A percentile compares a stretch with the other conserved stretches of the same genome.
Conservation (phyloP, 2,329 filamentous ascomycete species). For the Botrytis squamosa region DNA sequence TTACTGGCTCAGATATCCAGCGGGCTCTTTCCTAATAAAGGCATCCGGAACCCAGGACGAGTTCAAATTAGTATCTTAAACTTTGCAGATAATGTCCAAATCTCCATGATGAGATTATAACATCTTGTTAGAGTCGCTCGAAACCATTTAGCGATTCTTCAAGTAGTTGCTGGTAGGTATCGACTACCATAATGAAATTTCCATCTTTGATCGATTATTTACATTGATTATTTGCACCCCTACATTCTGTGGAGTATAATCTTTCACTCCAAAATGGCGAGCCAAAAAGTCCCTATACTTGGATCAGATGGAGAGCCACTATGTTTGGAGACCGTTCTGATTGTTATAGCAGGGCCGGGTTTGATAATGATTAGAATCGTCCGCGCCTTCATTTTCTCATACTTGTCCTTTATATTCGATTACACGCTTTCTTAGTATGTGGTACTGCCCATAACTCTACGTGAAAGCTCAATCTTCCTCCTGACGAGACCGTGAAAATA, state of each 20-base stretch:
- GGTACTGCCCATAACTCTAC: conserved; percentile 36
- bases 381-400: conserved; percentile 40
- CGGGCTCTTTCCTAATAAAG: background rate
- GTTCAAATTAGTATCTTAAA: background rate
- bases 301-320: no score
- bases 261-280: no score
- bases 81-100: background rate
- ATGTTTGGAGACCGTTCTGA: conserved; percentile 30
- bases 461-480: conserved; percentile 40
- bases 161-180: no score
- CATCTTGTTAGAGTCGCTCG: no score
- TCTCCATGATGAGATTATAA: background rate
- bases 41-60: background rate
- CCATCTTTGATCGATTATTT: no score
- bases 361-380: conserved; percentile 44
- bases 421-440: conserved; percentile 37
- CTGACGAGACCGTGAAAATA: conserved; percentile 49
- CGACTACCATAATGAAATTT: no score
- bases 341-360: conserved; percentile 38
- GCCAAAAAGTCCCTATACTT: no score
- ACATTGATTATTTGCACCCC: no score
- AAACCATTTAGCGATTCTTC: no score
- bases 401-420: conserved; percentile 41
- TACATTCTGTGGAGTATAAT: no score
- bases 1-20: background rate